These are phyloP conservation scores for Yarrowia osloensis DNA, from an alignment of 805 yeast species.

Conservation along the genomic window DNA sequence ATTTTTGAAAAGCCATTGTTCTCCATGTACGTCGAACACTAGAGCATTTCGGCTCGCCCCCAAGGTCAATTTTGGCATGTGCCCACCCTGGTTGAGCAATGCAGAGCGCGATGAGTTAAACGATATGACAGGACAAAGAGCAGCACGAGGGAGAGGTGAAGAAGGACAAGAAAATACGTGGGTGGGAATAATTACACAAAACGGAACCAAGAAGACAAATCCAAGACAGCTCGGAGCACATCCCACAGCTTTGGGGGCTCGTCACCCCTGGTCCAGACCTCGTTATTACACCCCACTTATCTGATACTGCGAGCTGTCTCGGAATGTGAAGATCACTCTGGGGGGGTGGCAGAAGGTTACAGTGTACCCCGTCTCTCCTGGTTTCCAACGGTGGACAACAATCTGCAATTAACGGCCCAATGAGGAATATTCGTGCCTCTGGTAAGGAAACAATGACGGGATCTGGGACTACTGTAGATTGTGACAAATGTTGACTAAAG, in stretches of 20 bases:
- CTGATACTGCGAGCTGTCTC: conserved; percentile 11
- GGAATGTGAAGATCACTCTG: conserved; percentile 19
- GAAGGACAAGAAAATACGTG: too few relatives aligned
- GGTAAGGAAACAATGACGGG: neutral
- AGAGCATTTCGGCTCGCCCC: too few relatives aligned
- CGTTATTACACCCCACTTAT: neutral
- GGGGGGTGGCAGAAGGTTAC: conserved; percentile 25
- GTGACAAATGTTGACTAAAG: neutral
- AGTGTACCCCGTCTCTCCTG: neutral
- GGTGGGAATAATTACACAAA: too few relatives aligned
- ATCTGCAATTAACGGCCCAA: neutral
- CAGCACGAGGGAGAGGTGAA: neutral
- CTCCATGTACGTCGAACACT: neutral
- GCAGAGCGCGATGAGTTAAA: conserved; percentile 20
- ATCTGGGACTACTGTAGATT: neutral
- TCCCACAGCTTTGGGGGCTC: too few relatives aligned
- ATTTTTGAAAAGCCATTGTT: neutral
- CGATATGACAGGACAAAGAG: neutral
- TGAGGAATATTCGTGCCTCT: neutral
- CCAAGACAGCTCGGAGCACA: too few relatives aligned
- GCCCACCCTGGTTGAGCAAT: conserved; percentile 25
- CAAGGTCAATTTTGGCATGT: neutral
- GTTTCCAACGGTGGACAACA: neutral
- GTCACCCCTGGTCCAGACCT: neutral
- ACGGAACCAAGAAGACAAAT: neutral